Base-by-base conservation (phyloP, 2,329 filamentous ascomycete species). In the Talaromyces islandicus region DNA sequence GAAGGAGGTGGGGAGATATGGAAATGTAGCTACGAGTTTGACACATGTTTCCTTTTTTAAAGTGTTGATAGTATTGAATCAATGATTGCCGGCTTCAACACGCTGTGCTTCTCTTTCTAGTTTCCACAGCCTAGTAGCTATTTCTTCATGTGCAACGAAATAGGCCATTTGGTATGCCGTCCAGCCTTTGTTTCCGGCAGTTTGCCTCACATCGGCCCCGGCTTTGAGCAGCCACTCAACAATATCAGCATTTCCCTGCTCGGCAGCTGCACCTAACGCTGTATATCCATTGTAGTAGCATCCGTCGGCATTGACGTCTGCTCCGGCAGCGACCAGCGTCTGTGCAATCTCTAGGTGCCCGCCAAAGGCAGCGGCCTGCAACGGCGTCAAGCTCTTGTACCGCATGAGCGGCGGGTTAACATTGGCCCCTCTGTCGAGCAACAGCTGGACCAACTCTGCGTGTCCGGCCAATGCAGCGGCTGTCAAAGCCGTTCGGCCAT, bases 341-440 rank as follows among this genome's bases (percentile, higher is more conserved):
- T 56, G 53, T n/a, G 64, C 32, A n/a, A 51, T 41, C 2, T 58
- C 54, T 46, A 63, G 50, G 51, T 62, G 61, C 5, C 64, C 64
- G 38, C 56, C 29, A 32, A 51, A 52, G 38, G 64, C 57, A 25
- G 65, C 65, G 11, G 60, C 65, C 54, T 65, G 64, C 9, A 66
- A 59, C 14, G 65, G 62, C 11, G 62, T 66, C 10, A 57, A 30
- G 7, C 59, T 52, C 17, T 46, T 35, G 14, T 46, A 43, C 11
- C 48, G 61, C 21, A 52, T 60, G 19, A 63, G 30, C 21, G 55
- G 54, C 11, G 63, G 62, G 53, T 68, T 65, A 1, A 64, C 54
- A 17, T 67, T 57, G 7, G 68, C 68, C 17, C 63, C 66, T 51
- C 56, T 46, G 51, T 57, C 53, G 21, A 69, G 57, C 24, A 69